phyloP scores from a whole-genome alignment of 768 basidiomycete species.

The Podaxis carcinomalis region DNA sequence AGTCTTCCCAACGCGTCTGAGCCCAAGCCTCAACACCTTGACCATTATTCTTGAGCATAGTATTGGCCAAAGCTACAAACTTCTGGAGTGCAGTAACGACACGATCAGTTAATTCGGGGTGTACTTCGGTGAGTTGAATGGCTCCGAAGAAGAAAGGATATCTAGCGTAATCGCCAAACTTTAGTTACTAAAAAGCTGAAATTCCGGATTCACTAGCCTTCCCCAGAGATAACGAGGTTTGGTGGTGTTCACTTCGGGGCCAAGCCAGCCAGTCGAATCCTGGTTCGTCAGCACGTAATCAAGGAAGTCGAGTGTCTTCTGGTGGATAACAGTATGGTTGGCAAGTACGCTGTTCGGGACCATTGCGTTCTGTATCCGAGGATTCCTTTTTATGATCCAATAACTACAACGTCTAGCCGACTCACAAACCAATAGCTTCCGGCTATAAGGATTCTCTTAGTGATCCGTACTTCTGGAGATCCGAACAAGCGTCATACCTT shows the following conservation, averaged over 20 bases:
- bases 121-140: slow-evolving; percentile 49
- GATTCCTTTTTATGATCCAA: not conserved
- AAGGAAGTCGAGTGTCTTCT: slow-evolving; percentile 43
- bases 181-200: not conserved
- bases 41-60: slow-evolving; percentile 45
- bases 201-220: slow-evolving; percentile 24
- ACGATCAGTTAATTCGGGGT: slow-evolving; percentile 36
- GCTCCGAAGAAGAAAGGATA: slow-evolving; percentile 58
- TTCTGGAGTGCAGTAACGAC: slow-evolving; percentile 50
- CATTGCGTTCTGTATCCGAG: slow-evolving; percentile 38
- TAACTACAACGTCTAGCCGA: slow-evolving; percentile 9
- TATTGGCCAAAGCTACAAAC: slow-evolving; percentile 48
- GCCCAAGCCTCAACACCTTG: slow-evolving; percentile 53
- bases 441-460: slow-evolving; percentile 25
- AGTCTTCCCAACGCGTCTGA: slow-evolving; percentile 54
- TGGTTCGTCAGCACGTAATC: slow-evolving; percentile 48
- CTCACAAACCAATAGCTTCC: slow-evolving; percentile 58
- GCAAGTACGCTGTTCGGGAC: slow-evolving; percentile 47
- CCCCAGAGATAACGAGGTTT: slow-evolving; percentile 56
- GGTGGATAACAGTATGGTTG: slow-evolving; percentile 40
- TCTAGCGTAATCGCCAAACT: slow-evolving; percentile 18
- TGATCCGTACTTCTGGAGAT: not conserved
- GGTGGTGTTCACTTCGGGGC: slow-evolving; percentile 48
- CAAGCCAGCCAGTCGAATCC: slow-evolving; percentile 52
- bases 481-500: slow-evolving; percentile 23